Conservation (phyloP, 208 protist species). For the Trypanosoma theileri region DNA sequence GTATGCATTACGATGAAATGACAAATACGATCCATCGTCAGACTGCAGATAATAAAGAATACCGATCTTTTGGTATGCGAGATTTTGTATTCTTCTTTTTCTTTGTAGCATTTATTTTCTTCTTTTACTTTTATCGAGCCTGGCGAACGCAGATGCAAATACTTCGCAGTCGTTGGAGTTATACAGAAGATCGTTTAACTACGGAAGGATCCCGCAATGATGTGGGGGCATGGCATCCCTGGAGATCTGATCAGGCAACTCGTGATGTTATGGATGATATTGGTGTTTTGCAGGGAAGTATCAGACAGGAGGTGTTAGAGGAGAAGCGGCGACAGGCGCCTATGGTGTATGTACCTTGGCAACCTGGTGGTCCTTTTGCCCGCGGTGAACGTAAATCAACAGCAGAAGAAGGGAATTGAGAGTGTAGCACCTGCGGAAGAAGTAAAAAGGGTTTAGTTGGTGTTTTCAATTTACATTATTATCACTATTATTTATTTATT, state of each 20-base stretch:
- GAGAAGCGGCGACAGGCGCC: constrained; percentile 60
- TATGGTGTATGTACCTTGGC: constrained; percentile 74
- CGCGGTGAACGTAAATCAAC: constrained; percentile 5
- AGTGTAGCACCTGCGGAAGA: not conserved
- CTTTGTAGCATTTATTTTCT: constrained; percentile 37
- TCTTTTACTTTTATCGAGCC: constrained; percentile 71
- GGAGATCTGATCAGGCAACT: constrained; percentile 61
- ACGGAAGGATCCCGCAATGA: constrained; percentile 38
- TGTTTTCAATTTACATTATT: no score
- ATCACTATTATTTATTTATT: no score
- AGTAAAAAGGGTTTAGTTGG: not conserved
- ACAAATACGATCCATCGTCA: constrained; percentile 83
- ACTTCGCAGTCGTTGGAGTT: constrained; percentile 71
- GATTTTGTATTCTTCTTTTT: constrained; percentile 74
- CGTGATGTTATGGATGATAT: constrained; percentile 79
- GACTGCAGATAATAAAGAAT: constrained; percentile 63
- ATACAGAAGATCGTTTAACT: constrained; percentile 61
- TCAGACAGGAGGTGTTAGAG: constrained; percentile 60
- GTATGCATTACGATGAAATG: constrained; percentile 79
- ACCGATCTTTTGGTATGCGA: constrained; percentile 63
- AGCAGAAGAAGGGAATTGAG: not conserved
- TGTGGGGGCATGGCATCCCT: constrained; percentile 73
- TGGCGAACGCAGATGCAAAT: constrained; percentile 67
- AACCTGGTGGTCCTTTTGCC: constrained; percentile 77
- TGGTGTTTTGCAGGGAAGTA: constrained; percentile 73